These are phyloP conservation scores for Candida verbasci DNA, from an alignment of 805 yeast genomes.

Conservation along the genomic window DNA sequence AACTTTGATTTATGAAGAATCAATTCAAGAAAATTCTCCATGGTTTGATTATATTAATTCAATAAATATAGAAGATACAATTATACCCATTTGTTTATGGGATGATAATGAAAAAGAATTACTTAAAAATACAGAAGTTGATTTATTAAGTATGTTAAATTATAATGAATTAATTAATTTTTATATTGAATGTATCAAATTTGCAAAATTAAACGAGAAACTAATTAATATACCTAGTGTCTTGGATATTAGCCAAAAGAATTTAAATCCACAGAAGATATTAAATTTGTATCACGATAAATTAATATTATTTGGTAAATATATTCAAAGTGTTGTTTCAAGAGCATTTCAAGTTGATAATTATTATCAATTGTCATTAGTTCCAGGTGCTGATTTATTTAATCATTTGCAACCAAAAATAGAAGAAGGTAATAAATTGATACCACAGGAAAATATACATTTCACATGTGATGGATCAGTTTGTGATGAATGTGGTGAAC, in stretches of 20 bases:
- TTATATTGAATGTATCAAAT: slow-evolving; percentile 35
- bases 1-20: slow-evolving; percentile 68
- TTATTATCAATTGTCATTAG: slow-evolving; percentile 69
- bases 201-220: slow-evolving; percentile 30
- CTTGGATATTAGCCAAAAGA: slow-evolving; percentile 14
- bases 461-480: slow-evolving; percentile 44
- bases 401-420: slow-evolving; percentile 54
- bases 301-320: slow-evolving; percentile 50
- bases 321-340: slow-evolving; percentile 60
- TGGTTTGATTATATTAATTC: slow-evolving; percentile 68
- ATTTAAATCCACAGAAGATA: slow-evolving; percentile 14
- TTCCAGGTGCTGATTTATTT: slow-evolving; percentile 89
- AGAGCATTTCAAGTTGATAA: slow-evolving; percentile 80
- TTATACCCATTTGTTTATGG: slow-evolving; percentile 68
- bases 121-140: slow-evolving; percentile 60
- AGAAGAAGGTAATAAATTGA: slow-evolving; percentile 10
- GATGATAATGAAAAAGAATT: slow-evolving; percentile 38
- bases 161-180: slow-evolving; percentile 36
- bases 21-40: slow-evolving; percentile 61
- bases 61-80: slow-evolving; percentile 34
- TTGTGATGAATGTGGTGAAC: slow-evolving; percentile 30
- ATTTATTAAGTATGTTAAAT: slow-evolving; percentile 56
- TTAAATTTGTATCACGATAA: slow-evolving; percentile 13
- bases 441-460: slow-evolving; percentile 53
- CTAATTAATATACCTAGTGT: slow-evolving; percentile 29